Conservation (phyloP, 192 early-diverging fungal species). For the Umbelopsis sp. region DNA sequence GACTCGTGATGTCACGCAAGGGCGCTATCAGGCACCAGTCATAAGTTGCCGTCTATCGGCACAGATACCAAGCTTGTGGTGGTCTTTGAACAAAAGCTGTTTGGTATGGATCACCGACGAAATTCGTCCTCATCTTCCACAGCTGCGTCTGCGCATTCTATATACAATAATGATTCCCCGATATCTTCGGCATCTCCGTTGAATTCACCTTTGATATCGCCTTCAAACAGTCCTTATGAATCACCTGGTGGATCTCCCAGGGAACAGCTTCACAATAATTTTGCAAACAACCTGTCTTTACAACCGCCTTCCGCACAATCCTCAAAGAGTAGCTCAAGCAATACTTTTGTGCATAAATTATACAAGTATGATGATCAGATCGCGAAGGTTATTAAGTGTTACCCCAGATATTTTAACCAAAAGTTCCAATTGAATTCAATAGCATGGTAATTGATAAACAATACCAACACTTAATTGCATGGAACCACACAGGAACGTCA, state of each 20-base stretch:
- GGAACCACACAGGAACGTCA: constrained; percentile 77
- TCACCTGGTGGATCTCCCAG: constrained; percentile 4
- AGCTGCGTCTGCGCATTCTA: background rate
- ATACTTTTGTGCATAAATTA: constrained; percentile 43
- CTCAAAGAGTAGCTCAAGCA: constrained; percentile 18
- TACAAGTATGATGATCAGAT: constrained; percentile 33
- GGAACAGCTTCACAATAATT: constrained; percentile 1
- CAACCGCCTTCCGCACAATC: background rate
- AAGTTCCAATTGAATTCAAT: background rate
- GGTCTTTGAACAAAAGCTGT: too few relatives aligned
- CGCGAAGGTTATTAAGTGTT: background rate
- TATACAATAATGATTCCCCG: background rate
- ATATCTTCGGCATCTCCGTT: background rate
- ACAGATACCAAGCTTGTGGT: too few relatives aligned
- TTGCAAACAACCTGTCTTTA: background rate
- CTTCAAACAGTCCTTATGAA: background rate
- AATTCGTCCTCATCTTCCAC: constrained; percentile 5
- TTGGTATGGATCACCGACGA: constrained; percentile 10
- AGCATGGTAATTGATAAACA: constrained; percentile 87
- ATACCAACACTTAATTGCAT: constrained; percentile 87
- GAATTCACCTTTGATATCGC: constrained; percentile 3
- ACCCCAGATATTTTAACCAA: background rate
- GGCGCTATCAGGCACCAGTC: too few relatives aligned
- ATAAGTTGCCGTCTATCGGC: too few relatives aligned
- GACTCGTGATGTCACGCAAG: too few relatives aligned